These are phyloP conservation scores for Tremellales sp. DNA, from an alignment of 1,284 basidiomycete species.

Conservation along the genomic window DNA sequence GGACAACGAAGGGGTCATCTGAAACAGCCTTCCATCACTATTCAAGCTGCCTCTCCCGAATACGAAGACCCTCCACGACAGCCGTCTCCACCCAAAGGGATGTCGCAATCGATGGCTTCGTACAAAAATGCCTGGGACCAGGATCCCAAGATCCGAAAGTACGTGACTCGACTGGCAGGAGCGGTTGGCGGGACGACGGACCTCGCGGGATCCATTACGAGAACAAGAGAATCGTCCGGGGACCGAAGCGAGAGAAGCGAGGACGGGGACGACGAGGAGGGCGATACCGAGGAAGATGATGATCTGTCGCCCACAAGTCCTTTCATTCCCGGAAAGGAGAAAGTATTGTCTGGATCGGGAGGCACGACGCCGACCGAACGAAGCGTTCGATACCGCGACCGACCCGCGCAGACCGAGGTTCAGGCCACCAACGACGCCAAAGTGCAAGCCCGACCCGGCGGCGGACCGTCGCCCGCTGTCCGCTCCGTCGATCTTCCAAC, in stretches of 20 bases:
- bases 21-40: background rate
- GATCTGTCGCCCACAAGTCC: too few species aligned
- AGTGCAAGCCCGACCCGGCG: conserved; percentile 28
- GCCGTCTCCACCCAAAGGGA: conserved; percentile 24
- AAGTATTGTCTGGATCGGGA: too few species aligned
- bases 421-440: conserved; percentile 24
- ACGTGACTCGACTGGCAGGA: conserved; percentile 60
- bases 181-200: conserved; percentile 9
- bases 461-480: conserved; percentile 18
- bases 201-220: conserved; percentile 3
- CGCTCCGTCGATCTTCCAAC: conserved; percentile 12
- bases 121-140: conserved; percentile 80
- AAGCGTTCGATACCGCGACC: conserved; percentile 31
- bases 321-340: too few species aligned
- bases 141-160: conserved; percentile 70
- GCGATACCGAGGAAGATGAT: conserved; percentile 20
- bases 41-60: conserved; percentile 9
- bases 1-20: conserved; percentile 31
- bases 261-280: conserved; percentile 40
- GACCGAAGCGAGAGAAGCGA: conserved; percentile 19
- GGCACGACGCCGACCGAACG: background rate
- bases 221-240: conserved; percentile 3
- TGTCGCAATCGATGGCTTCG: conserved; percentile 55
- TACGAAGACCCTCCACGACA: conserved; percentile 22
- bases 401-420: conserved; percentile 33